Evolutionary conservation across 495 filamentous ascomycete species (phyloP).

Genomic region (Neurospora tetrasperma): DNA sequence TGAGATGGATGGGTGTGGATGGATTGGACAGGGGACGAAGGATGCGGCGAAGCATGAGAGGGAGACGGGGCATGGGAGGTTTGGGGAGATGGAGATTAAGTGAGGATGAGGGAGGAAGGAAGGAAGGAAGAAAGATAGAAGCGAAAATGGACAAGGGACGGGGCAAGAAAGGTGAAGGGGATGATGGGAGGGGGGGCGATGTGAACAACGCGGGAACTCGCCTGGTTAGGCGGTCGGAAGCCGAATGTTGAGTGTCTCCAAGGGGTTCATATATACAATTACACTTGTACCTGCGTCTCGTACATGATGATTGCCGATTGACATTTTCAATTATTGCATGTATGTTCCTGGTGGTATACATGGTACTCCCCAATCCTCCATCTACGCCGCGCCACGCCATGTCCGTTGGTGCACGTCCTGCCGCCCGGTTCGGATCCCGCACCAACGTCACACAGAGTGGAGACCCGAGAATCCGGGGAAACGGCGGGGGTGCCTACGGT

Average conservation of each 20-base stretch:
- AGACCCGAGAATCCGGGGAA: background rate
- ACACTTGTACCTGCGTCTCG: background rate
- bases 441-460: background rate
- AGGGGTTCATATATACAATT: background rate
- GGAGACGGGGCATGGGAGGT: slow-evolving; percentile 23
- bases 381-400: background rate
- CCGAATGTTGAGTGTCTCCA: background rate
- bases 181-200: background rate
- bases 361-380: too few relatives aligned
- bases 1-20: slow-evolving; percentile 48
- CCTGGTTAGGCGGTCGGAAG: background rate
- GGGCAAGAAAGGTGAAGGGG: background rate
- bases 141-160: background rate
- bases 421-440: background rate
- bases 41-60: slow-evolving; percentile 21
- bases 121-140: too few relatives aligned
- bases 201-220: background rate
- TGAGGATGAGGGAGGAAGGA: background rate
- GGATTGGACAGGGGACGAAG: slow-evolving; percentile 59
- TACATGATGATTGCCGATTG: background rate
- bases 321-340: background rate
- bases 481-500: background rate
- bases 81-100: slow-evolving; percentile 25
- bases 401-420: background rate
- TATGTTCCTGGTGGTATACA: too few relatives aligned